These are phyloP conservation scores for Penicillium verrucosum DNA, from an alignment of 2,329 filamentous ascomycete species.

Conservation along the genomic window DNA sequence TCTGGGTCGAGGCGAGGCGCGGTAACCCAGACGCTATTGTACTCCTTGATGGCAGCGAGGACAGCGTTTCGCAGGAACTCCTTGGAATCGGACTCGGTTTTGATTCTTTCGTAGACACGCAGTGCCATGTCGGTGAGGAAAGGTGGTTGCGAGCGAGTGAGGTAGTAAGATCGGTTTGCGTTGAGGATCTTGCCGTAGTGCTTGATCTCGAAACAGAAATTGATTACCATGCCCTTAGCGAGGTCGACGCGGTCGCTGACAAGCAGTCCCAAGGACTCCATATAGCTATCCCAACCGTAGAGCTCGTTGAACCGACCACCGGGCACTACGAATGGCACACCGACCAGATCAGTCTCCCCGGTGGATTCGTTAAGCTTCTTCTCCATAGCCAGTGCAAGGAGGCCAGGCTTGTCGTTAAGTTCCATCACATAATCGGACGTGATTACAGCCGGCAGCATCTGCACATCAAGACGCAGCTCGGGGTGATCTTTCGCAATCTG, in stretches of 20 bases:
- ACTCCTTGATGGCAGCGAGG: slow-evolving; percentile 94
- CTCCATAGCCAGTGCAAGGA: slow-evolving; percentile 87
- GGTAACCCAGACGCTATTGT: slow-evolving; percentile 81
- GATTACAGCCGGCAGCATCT: slow-evolving; percentile 67
- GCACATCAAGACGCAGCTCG: slow-evolving; percentile 82
- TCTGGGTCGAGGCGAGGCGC: slow-evolving; percentile 73
- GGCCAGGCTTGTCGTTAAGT: slow-evolving; percentile 81
- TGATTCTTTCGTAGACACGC: slow-evolving; percentile 89
- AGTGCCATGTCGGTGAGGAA: slow-evolving; percentile 97
- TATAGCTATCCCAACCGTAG: slow-evolving; percentile 99
- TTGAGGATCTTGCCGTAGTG: slow-evolving; percentile 99
- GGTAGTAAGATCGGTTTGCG: slow-evolving; percentile 92
- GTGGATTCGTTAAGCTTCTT: slow-evolving; percentile 65
- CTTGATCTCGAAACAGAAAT: slow-evolving; percentile 97
- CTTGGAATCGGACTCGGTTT: slow-evolving; percentile 72
- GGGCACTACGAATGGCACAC: slow-evolving; percentile 93
- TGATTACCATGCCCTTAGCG: slow-evolving; percentile 89
- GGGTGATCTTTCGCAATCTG: slow-evolving; percentile 74
- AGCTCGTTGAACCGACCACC: slow-evolving; percentile 97
- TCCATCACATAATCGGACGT: slow-evolving; percentile 77
- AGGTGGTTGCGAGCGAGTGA: slow-evolving; percentile 88
- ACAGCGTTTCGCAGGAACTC: slow-evolving; percentile 79
- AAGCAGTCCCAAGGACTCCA: slow-evolving; percentile 88
- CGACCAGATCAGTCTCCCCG: slow-evolving; percentile 67
- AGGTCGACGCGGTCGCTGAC: slow-evolving; percentile 81